Base-by-base conservation (phyloP, 129 eudicot species). In the Rutidosis leptorrhynchoides region DNA sequence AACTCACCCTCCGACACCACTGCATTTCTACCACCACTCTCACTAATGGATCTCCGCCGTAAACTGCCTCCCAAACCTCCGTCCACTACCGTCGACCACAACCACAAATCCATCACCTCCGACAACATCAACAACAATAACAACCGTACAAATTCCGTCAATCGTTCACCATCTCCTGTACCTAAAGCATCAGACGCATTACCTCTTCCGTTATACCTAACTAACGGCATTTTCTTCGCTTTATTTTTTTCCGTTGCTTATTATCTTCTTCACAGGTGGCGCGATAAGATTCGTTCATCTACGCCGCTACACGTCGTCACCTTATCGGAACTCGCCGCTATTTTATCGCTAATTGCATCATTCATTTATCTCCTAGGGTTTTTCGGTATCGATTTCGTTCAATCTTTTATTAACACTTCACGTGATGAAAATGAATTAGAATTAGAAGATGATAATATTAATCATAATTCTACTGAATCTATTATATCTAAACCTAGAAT, bases 181-280 rank as follows among this genome's bases (percentile, higher is more conserved):
- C 87, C 84, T 0, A 83, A 83, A 68, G 95, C 95, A 3, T 87
- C 95, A 26, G 95, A 87, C 33, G 95, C 95, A 21, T 81, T 87
- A 17, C 95, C 95, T 1, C 80, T 82, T 19, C 85, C 95, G 0
- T 69, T 84, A 4, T 74, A 84, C 82, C 86, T 87, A 46, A 84
- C 95, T 20, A 87, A 87, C 78, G 80, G 69, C 72, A 42, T 87
- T 57, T 84, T 84, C 86, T 77, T 87, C 83, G 78, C 88, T 40
- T 52, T 87, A 6, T 87, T 87, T 70, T 87, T 84, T 82, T 84
- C 77, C 28, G 86, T 82, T 8, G 83, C 77, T 0, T 87, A 87
- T 69, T 87, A 64, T 71, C 95, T 87, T 24, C 84, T 87, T 33
- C 79, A 40, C 53, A 78, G 90, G n/a, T 84, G 90, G 90, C 75